phyloP scores from a whole-genome alignment of 108 stramenopile species.

The Pseudonitzschia delicatissima region DNA sequence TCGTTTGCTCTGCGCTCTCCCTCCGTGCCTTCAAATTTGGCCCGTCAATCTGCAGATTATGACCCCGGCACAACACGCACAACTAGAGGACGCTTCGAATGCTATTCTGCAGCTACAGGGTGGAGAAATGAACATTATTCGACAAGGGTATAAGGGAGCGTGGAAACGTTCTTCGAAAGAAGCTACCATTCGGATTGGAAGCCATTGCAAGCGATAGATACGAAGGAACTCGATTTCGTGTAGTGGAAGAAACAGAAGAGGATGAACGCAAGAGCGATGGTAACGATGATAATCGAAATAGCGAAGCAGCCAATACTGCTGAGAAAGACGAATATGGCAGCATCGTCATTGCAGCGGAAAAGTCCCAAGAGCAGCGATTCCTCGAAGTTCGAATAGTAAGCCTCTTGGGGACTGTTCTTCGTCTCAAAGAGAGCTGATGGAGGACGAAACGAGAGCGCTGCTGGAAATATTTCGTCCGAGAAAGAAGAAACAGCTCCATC shows the following conservation, averaged over 20 bases:
- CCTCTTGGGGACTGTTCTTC: constrained; percentile 19
- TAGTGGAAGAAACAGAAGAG: neutral
- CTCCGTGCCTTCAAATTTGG: constrained; percentile 26
- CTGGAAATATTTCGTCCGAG: neutral
- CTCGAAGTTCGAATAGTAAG: neutral
- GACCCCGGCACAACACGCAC: constrained; percentile 21
- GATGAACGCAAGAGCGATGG: neutral
- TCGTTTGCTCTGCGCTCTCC: constrained; percentile 19
- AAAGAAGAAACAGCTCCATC: neutral
- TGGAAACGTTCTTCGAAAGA: constrained; percentile 33
- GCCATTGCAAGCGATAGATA: neutral
- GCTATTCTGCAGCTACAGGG: constrained; percentile 23
- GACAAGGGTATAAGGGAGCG: constrained; percentile 39
- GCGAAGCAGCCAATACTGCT: neutral
- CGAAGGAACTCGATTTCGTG: neutral
- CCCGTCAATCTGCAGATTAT: constrained; percentile 18
- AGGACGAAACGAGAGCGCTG: neutral
- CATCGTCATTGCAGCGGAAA: neutral
- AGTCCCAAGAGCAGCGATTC: neutral
- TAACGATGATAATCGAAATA: neutral
- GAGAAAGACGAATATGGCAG: neutral
- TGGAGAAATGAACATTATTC: constrained; percentile 38
- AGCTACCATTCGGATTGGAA: constrained; percentile 22
- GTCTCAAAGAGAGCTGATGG: constrained; percentile 20
- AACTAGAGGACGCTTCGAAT: constrained; percentile 36